Percentiles rank a stretch among this genome's conserved stretches.
Evolutionary conservation across 768 basidiomycete species (phyloP).

Genomic region (Mycena belliarum): DNA sequence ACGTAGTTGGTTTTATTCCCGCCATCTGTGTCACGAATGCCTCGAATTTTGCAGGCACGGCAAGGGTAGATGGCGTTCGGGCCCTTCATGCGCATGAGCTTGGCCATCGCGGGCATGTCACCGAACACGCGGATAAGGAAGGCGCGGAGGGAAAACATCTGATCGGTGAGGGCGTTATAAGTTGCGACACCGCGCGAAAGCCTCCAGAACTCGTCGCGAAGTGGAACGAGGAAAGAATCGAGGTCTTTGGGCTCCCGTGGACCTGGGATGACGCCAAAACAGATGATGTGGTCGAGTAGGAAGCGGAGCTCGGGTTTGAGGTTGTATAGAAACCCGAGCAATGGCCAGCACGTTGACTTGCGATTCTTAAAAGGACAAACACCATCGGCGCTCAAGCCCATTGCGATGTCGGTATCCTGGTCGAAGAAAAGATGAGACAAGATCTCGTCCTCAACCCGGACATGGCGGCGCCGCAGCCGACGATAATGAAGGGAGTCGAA

Average conservation of each 20-base stretch:
- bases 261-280: conserved; percentile 43
- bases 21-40: conserved; percentile 24
- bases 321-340: conserved; percentile 39
- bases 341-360: conserved; percentile 30
- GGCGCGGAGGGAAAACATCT: background rate
- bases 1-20: conserved; percentile 28
- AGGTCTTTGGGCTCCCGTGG: conserved; percentile 36
- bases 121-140: background rate
- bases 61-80: conserved; percentile 25
- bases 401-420: conserved; percentile 37
- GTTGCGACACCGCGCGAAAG: conserved; percentile 35
- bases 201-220: conserved; percentile 34
- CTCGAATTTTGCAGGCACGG: conserved; percentile 35
- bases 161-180: conserved; percentile 22
- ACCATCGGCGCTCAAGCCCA: conserved; percentile 41
- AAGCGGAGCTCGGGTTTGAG: conserved; percentile 38
- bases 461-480: conserved; percentile 21
- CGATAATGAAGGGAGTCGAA: conserved; percentile 35
- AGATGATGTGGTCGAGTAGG: conserved; percentile 33
- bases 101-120: conserved; percentile 8
- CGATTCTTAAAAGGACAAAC: conserved; percentile 32
- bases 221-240: conserved; percentile 38
- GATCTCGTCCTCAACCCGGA: conserved; percentile 26
- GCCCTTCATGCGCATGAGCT: background rate
- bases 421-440: conserved; percentile 32